These are phyloP conservation scores for Aspergillus funiculosus DNA, from an alignment of 495 filamentous ascomycete genomes.

Conservation along the genomic window DNA sequence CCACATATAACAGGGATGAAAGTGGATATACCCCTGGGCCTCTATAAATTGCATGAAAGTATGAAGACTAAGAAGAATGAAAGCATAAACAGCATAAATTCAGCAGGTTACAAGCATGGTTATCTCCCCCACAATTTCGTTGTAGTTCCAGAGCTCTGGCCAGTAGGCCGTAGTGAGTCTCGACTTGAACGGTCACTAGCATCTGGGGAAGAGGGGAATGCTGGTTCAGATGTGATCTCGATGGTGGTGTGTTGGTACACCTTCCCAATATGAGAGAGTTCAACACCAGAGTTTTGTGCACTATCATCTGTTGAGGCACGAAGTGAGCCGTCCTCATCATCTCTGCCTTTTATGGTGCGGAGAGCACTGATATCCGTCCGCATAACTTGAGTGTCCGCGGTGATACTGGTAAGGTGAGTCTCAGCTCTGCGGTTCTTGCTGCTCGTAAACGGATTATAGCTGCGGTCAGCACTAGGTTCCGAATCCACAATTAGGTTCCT, in stretches of 20 bases:
- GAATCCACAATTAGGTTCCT: slow-evolving; percentile 41
- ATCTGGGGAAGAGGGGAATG: slow-evolving; percentile 24
- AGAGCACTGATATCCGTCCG: slow-evolving; percentile 23
- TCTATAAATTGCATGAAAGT: too few species aligned
- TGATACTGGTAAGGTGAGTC: slow-evolving; percentile 30
- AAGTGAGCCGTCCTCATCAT: slow-evolving; percentile 19
- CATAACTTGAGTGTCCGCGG: slow-evolving; percentile 27
- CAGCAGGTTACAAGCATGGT: too few species aligned
- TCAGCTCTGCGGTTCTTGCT: slow-evolving; percentile 30
- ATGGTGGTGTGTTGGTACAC: slow-evolving; percentile 46
- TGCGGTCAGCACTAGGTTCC: slow-evolving; percentile 35
- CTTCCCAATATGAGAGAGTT: slow-evolving; percentile 36
- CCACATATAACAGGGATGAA: too few species aligned
- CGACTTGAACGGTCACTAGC: slow-evolving; percentile 31
- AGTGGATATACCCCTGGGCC: too few species aligned
- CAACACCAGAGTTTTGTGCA: slow-evolving; percentile 26
- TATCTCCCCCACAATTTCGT: slow-evolving; percentile 29
- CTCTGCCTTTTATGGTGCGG: slow-evolving; percentile 18
- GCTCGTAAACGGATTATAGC: slow-evolving; percentile 34
- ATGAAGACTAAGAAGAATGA: neutral
- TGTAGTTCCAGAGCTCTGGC: slow-evolving; percentile 6
- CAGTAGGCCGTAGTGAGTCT: slow-evolving; percentile 23
- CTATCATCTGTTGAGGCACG: slow-evolving; percentile 39
- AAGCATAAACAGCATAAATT: neutral
- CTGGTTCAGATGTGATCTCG: slow-evolving; percentile 39